These are phyloP conservation scores for Candida manassasensis DNA, from an alignment of 805 yeast species.

Conservation along the genomic window DNA sequence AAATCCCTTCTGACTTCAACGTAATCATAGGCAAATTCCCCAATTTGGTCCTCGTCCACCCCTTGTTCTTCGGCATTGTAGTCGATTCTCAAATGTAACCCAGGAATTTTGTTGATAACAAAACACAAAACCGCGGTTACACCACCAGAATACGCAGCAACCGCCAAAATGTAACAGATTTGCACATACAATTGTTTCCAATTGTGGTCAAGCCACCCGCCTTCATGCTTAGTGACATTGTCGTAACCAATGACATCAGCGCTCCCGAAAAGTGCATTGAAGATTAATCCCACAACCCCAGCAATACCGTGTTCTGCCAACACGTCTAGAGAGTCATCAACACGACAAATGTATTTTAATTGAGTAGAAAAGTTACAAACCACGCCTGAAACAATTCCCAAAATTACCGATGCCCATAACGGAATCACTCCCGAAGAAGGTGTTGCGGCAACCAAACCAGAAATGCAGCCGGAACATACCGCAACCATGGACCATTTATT, in stretches of 20 bases:
- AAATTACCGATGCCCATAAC: slow-evolving; percentile 81
- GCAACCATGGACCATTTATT: slow-evolving; percentile 94
- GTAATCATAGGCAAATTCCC: slow-evolving; percentile 98
- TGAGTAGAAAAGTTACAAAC: slow-evolving; percentile 89
- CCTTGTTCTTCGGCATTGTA: slow-evolving; percentile 87
- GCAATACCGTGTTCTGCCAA: slow-evolving; percentile 99
- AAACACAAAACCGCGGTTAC: slow-evolving; percentile 76
- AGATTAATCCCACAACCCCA: slow-evolving; percentile 84
- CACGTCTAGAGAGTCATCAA: slow-evolving; percentile 92
- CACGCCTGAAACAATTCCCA: slow-evolving; percentile 76
- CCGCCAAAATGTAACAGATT: slow-evolving; percentile 75
- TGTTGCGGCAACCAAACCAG: slow-evolving; percentile 95
- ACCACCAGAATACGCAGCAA: slow-evolving; percentile 66
- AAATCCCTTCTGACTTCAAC: slow-evolving; percentile 95
- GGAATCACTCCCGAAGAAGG: slow-evolving; percentile 92
- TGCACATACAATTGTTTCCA: slow-evolving; percentile 91
- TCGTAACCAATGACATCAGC: slow-evolving; percentile 88
- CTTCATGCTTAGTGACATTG: slow-evolving; percentile 74
- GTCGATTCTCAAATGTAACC: slow-evolving; percentile 70
- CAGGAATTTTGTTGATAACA: slow-evolving; percentile 74
- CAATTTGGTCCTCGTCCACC: slow-evolving; percentile 94
- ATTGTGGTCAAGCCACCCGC: slow-evolving; percentile 91
- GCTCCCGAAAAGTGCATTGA: slow-evolving; percentile 84
- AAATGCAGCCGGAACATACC: slow-evolving; percentile 89
- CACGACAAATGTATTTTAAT: slow-evolving; percentile 70